Percentiles rank a stretch among this genome's conserved stretches.
Conservation (phyloP, 169 alveolate genomes). For the Plasmodium chabaudi region DNA sequence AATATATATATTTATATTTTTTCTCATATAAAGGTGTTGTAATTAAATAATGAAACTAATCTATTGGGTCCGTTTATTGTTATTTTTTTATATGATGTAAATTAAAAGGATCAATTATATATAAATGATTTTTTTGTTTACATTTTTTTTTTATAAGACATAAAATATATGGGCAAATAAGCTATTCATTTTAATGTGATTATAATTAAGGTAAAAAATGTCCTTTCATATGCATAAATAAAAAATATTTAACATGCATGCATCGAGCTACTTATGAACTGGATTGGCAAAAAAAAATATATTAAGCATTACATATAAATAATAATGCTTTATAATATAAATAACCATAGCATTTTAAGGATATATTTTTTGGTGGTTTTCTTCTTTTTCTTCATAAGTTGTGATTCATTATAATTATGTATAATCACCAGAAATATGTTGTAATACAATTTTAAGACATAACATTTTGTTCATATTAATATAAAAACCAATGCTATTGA, state of each 20-base stretch:
- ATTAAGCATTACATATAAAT: not conserved
- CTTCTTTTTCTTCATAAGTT: not conserved
- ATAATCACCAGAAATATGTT: too few relatives aligned
- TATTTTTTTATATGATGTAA: slow-evolving; percentile 28
- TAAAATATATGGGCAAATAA: not conserved
- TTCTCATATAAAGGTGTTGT: slow-evolving; percentile 29
- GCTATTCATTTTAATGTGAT: not conserved
- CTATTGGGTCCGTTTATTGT: slow-evolving; percentile 30
- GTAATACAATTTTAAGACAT: too few relatives aligned
- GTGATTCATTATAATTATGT: too few relatives aligned
- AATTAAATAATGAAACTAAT: slow-evolving; percentile 41
- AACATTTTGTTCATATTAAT: too few relatives aligned
- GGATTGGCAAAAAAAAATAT: slow-evolving; percentile 29
- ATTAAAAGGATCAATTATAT: slow-evolving; percentile 43
- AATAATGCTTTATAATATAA: not conserved
- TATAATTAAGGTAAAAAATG: not conserved
- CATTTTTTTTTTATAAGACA: not conserved
- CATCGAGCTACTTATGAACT: slow-evolving; percentile 53
- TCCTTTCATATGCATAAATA: not conserved
- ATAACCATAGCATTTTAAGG: not conserved
- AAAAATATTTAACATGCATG: slow-evolving; percentile 27
- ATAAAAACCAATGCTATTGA: too few relatives aligned
- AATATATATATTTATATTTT: not conserved
- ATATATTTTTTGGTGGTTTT: not conserved
- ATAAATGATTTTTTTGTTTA: not conserved